Percentiles rank a stretch among this genome's conserved stretches.
Evolutionary conservation across 441 rosid species (phyloP).

Genomic region (Euphorbia celastroides): DNA sequence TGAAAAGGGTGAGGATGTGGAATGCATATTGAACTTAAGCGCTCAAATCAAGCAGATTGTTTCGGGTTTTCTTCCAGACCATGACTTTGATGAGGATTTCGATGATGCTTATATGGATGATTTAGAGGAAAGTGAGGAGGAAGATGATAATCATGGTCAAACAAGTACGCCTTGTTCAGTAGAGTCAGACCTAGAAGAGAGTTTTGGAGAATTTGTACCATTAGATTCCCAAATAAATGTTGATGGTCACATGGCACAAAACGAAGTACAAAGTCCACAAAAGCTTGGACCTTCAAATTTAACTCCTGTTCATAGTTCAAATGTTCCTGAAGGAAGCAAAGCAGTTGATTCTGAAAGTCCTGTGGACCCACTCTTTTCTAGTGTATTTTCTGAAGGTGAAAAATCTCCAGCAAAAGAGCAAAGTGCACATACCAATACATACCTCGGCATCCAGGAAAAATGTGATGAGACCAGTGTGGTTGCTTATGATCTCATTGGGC

Average conservation of each 20-base stretch:
- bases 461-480: constrained; percentile 66
- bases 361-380: constrained; percentile 17
- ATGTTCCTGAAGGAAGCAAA: constrained; percentile 18
- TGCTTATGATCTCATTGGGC: constrained; percentile 63
- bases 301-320: constrained; percentile 13
- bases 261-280: constrained; percentile 16
- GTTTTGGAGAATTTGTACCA: constrained; percentile 48
- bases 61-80: constrained; percentile 52
- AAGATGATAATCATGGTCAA: constrained; percentile 14
- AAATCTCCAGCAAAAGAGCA: constrained; percentile 20
- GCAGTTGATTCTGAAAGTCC: constrained; percentile 25
- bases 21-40: constrained; percentile 59
- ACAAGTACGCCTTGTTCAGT: constrained; percentile 23
- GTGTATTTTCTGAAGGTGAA: constrained; percentile 22
- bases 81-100: constrained; percentile 52
- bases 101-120: constrained; percentile 73
- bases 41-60: constrained; percentile 58
- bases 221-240: constrained; percentile 13
- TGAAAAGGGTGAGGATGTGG: constrained; percentile 57
- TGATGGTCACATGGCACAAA: constrained; percentile 16
- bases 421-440: constrained; percentile 33
- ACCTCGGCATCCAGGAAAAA: constrained; percentile 64
- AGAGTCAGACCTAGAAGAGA: constrained; percentile 42
- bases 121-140: constrained; percentile 59
- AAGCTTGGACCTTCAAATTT: constrained; percentile 9